These are phyloP conservation scores for Vaccinium myrtillus DNA, from an alignment of 148 eudicot species.

Conservation along the genomic window DNA sequence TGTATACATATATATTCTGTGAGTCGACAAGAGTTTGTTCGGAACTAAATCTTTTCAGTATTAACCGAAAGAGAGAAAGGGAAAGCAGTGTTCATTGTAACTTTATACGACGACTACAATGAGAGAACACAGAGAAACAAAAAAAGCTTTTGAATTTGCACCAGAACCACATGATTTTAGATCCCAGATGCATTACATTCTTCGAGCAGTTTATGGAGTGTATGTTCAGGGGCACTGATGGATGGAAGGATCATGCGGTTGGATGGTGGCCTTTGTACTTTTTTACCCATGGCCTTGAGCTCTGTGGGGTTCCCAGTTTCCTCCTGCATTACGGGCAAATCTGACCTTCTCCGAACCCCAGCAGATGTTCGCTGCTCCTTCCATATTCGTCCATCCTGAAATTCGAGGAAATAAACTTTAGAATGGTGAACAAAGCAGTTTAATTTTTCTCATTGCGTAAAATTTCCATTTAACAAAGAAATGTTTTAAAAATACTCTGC, in stretches of 20 bases:
- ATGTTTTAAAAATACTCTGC: not conserved
- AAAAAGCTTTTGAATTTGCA: not conserved
- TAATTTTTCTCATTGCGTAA: not conserved
- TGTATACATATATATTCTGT: not conserved
- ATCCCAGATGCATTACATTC: slow-evolving; percentile 54
- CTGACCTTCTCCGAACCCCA: slow-evolving; percentile 51
- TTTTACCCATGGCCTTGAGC: slow-evolving; percentile 27
- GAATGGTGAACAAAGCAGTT: not conserved
- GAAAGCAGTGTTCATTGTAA: not conserved
- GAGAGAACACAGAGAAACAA: not conserved
- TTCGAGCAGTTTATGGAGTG: slow-evolving; percentile 66
- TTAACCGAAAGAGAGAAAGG: not conserved
- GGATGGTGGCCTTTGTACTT: slow-evolving; percentile 26
- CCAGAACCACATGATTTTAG: not conserved
- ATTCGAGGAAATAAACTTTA: slow-evolving; percentile 1
- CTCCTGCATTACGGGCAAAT: slow-evolving; percentile 55
- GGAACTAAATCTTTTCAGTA: not conserved
- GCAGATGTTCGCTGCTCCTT: slow-evolving; percentile 85
- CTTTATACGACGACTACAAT: not conserved
- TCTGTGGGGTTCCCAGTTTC: slow-evolving; percentile 35
- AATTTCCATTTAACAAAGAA: not conserved
- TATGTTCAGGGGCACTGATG: slow-evolving; percentile 86
- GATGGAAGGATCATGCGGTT: slow-evolving; percentile 74
- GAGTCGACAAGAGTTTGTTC: not conserved
- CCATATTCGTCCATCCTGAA: slow-evolving; percentile 92